A percentile compares a stretch with the other conserved stretches of the same genome.
phyloP scores from a whole-genome alignment of 2,329 filamentous ascomycete genomes.

The Penicillium polonicum region DNA sequence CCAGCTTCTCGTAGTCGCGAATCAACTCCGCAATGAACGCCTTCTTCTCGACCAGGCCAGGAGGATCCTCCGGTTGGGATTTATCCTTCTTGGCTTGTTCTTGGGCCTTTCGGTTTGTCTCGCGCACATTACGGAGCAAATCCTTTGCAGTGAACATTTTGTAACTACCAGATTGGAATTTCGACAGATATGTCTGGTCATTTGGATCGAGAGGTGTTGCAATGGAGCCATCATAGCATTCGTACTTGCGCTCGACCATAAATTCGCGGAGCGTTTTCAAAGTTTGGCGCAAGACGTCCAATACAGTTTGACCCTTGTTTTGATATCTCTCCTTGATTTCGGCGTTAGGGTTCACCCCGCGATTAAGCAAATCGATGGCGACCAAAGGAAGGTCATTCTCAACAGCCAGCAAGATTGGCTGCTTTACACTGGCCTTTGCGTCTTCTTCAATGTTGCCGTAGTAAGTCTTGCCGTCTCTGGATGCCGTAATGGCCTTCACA shows the following conservation, averaged over 20 bases:
- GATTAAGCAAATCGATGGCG: conserved; percentile 59
- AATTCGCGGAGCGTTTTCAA: conserved; percentile 53
- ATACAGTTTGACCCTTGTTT: conserved; percentile 40
- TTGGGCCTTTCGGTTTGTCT: conserved; percentile 39
- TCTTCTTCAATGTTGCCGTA: conserved; percentile 49
- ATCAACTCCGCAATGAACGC: conserved; percentile 55
- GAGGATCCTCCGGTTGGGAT: conserved; percentile 11
- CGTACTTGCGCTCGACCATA: conserved; percentile 28
- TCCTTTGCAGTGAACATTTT: conserved; percentile 53
- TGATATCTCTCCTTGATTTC: conserved; percentile 47
- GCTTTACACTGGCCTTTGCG: conserved; percentile 54
- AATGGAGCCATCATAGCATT: not conserved
- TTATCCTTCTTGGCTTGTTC: conserved; percentile 25
- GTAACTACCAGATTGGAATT: conserved; percentile 58
- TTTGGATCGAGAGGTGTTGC: conserved; percentile 36
- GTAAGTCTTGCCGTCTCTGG: not conserved
- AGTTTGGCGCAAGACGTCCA: conserved; percentile 61
- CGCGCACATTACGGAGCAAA: conserved; percentile 39
- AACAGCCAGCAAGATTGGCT: conserved; percentile 66
- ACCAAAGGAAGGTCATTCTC: conserved; percentile 52
- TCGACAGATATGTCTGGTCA: conserved; percentile 52
- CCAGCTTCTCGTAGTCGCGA: conserved; percentile 55
- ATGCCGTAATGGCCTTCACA: conserved; percentile 27
- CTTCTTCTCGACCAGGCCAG: conserved; percentile 50
- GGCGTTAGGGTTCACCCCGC: conserved; percentile 65